Base-by-base conservation (phyloP, 495 filamentous ascomycete genomes). In the Viridothelium virens region DNA sequence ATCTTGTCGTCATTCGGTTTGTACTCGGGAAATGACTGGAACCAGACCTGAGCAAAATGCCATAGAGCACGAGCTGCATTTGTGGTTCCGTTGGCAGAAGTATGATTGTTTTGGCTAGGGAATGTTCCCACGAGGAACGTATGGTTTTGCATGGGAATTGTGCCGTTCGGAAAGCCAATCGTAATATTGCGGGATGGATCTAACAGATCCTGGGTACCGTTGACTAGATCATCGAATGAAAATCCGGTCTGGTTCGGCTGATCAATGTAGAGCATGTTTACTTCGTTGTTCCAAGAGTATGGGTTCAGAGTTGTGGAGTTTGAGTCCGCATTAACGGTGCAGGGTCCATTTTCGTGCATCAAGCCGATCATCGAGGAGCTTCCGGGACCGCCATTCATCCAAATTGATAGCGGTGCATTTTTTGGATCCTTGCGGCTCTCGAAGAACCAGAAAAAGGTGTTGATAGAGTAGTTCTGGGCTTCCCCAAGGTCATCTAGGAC, bases 381-480 rank as follows among this genome's bases (percentile, higher is more conserved):
- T 2, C 81, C 85, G 14, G 84, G 81, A 7, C 84, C 85, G 66
- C 84, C 85, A 76, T 86, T 86, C 71, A 89, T 77, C 84, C 84
- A 89, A 72, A 90, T 84, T 2, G 85, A 85, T 37, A 89, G 75
- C 33, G 84, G 83, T 3, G 83, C 81, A 46, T 84, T 83, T 62
- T 79, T 69, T 0, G 85, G 81, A 59, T 84, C 81, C 38, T 85
- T 79, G 38, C 86, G 78, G 0, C 85, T 84, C 68, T 85, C 87
- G 67, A 91, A 83, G 70, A 89, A 91, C 88, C 87, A 90, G 75
- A 90, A 90, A 70, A 89, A 90, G n/a, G 83, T 89, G 72, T 90
- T 89, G 64, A 87, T 87, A 31, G 85, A 80, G 70, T 87, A 89
- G 25, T 82, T 73, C 67, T 85, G 80, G 66, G 79, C 74, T 9